Percentiles rank a stretch among this genome's conserved stretches.
phyloP scores from a whole-genome alignment of 495 filamentous ascomycete genomes.

The Chaetomidium leptoderma region DNA sequence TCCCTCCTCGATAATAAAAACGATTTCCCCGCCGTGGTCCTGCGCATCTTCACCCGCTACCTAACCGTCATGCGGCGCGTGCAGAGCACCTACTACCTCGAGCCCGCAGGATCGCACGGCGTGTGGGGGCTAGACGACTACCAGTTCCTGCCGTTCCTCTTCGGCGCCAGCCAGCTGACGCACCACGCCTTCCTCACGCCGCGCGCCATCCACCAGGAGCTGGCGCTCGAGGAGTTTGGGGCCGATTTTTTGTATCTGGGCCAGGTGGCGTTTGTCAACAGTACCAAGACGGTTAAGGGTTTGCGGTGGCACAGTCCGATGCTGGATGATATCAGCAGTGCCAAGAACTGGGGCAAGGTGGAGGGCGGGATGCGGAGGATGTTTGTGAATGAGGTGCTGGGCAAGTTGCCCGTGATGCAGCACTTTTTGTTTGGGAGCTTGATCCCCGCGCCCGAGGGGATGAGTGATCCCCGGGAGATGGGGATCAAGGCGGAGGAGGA shows the following conservation, averaged over 20 bases:
- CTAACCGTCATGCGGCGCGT: slow-evolving; percentile 73
- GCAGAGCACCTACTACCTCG: slow-evolving; percentile 88
- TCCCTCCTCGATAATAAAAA: slow-evolving; percentile 57
- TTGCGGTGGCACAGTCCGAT: slow-evolving; percentile 96
- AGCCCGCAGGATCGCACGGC: slow-evolving; percentile 90
- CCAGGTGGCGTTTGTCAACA: slow-evolving; percentile 90
- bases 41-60: slow-evolving; percentile 76
- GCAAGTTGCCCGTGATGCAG: slow-evolving; percentile 96
- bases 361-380: slow-evolving; percentile 93
- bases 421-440: slow-evolving; percentile 91
- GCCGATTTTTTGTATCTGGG: slow-evolving; percentile 82
- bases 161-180: slow-evolving; percentile 85
- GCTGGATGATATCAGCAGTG: slow-evolving; percentile 95
- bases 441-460: slow-evolving; percentile 72
- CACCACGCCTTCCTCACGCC: slow-evolving; percentile 86
- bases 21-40: slow-evolving; percentile 68
- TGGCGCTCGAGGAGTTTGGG: slow-evolving; percentile 80
- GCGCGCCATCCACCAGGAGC: slow-evolving; percentile 75
- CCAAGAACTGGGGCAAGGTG: slow-evolving; percentile 87
- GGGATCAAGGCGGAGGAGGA: slow-evolving; percentile 30
- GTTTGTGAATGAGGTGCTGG: slow-evolving; percentile 89
- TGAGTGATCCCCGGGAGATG: slow-evolving; percentile 59
- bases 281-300: slow-evolving; percentile 92
- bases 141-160: slow-evolving; percentile 93
- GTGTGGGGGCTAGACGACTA: slow-evolving; percentile 99